Evolutionary conservation across 2,329 filamentous ascomycete genomes (phyloP).

Genomic region (Bipolaris sorokiniana): DNA sequence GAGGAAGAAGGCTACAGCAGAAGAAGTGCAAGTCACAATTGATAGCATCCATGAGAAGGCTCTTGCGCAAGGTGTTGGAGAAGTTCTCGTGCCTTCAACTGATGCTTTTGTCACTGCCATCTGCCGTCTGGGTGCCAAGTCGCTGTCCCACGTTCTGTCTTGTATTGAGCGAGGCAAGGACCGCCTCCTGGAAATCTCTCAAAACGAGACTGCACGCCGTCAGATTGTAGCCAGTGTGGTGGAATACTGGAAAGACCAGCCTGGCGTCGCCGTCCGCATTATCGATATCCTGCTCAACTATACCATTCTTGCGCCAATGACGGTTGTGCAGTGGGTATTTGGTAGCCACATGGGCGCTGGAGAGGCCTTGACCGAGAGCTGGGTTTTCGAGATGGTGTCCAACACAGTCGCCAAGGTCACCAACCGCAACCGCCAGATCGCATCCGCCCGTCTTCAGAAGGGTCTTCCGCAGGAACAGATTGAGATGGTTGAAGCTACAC

Average conservation of each 20-base stretch:
- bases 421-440: conserved; percentile 80
- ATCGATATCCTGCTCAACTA: conserved; percentile 98
- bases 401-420: conserved; percentile 91
- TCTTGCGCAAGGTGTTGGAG: conserved; percentile 67
- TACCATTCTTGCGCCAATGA: conserved; percentile 84
- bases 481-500: conserved; percentile 67
- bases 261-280: conserved; percentile 88
- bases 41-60: conserved; percentile 82
- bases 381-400: conserved; percentile 88
- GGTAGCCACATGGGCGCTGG: conserved; percentile 69
- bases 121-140: conserved; percentile 92
- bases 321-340: conserved; percentile 90
- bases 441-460: conserved; percentile 65
- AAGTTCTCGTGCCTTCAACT: conserved; percentile 83
- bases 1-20: conserved; percentile 81
- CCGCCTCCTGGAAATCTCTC: conserved; percentile 78
- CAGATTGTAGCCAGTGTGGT: conserved; percentile 93
- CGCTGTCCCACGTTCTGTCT: conserved; percentile 91
- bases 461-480: conserved; percentile 64
- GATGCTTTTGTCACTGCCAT: conserved; percentile 94
- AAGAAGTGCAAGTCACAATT: conserved; percentile 83
- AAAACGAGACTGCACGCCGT: conserved; percentile 72
- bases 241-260: conserved; percentile 90
- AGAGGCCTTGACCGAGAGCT: conserved; percentile 71
- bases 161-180: conserved; percentile 96